These are phyloP conservation scores for Coprinellus aureogranulatus DNA, from an alignment of 768 basidiomycete species.

Conservation along the genomic window DNA sequence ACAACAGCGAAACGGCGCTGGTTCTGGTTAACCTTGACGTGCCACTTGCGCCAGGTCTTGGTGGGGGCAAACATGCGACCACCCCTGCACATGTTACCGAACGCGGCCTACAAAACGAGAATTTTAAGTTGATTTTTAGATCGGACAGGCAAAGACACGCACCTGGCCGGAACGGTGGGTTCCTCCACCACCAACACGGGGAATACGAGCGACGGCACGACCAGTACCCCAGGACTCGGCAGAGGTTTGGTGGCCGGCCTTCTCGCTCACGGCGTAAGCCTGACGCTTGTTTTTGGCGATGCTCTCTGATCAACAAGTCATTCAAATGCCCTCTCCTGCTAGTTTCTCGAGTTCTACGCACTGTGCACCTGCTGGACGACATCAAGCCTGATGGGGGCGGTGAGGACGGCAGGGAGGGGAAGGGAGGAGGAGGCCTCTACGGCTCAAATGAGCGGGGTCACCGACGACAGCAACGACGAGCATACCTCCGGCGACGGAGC, in stretches of 20 bases:
- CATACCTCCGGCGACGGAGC: constrained; percentile 71
- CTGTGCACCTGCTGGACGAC: constrained; percentile 99
- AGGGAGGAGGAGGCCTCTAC: constrained; percentile 84
- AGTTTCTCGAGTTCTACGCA: constrained; percentile 43
- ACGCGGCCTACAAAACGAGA: constrained; percentile 87
- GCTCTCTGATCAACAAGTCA: constrained; percentile 62
- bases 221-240: constrained; percentile 99
- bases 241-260: constrained; percentile 98
- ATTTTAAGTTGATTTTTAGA: neutral
- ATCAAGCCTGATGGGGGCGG: constrained; percentile 97
- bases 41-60: constrained; percentile 99
- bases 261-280: constrained; percentile 93
- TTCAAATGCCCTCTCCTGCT: constrained; percentile 1
- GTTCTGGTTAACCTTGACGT: constrained; percentile 99
- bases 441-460: constrained; percentile 11
- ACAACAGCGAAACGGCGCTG: constrained; percentile 97
- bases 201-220: constrained; percentile 99
- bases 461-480: constrained; percentile 12
- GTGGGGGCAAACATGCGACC: constrained; percentile 99
- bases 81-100: constrained; percentile 99
- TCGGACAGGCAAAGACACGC: constrained; percentile 16
- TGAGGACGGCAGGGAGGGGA: constrained; percentile 92
- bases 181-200: constrained; percentile 98
- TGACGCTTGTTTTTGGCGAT: constrained; percentile 98
- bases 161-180: constrained; percentile 98